Conservation (phyloP, 805 yeast species). For the Candida silvatica region DNA sequence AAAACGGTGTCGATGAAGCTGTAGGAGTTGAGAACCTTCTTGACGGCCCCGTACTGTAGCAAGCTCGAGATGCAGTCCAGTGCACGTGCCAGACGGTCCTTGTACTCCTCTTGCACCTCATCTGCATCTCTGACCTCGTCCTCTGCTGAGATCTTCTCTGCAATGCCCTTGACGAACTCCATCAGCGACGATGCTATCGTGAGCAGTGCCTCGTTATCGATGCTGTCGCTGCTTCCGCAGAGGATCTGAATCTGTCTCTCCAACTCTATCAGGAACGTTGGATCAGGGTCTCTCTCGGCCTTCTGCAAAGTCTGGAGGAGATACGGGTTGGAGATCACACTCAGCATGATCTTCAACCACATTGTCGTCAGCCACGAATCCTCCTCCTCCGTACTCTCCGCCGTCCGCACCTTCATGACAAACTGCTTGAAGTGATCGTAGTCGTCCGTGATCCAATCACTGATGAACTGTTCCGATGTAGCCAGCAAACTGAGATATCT, state of each 20-base stretch:
- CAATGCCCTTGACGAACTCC: slow-evolving; percentile 20
- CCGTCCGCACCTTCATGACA: no score
- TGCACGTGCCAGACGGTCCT: slow-evolving; percentile 13
- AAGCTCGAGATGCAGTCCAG: slow-evolving; percentile 36
- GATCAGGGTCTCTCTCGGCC: not conserved
- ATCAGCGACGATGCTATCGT: slow-evolving; percentile 34
- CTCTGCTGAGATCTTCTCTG: slow-evolving; percentile 8
- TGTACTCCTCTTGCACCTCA: slow-evolving; percentile 7
- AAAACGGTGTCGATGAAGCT: slow-evolving; percentile 28
- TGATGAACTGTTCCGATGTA: not conserved
- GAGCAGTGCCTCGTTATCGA: slow-evolving; percentile 30
- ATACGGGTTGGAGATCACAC: not conserved
- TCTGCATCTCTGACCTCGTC: slow-evolving; percentile 3
- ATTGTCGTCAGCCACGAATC: not conserved
- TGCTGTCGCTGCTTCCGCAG: slow-evolving; percentile 24
- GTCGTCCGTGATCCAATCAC: not conserved
- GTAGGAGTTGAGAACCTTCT: slow-evolving; percentile 33
- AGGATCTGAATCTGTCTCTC: not conserved
- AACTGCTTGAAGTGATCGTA: not conserved
- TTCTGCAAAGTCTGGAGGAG: not conserved
- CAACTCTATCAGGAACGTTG: not conserved
- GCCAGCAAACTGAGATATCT: no score
- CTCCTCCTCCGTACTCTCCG: not conserved
- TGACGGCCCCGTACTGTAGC: slow-evolving; percentile 30
- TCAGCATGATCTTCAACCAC: not conserved